Percentiles rank a stretch among this genome's conserved stretches.
These are phyloP conservation scores for Fomes fomentarius DNA, from an alignment of 1,284 basidiomycete genomes.

Conservation along the genomic window DNA sequence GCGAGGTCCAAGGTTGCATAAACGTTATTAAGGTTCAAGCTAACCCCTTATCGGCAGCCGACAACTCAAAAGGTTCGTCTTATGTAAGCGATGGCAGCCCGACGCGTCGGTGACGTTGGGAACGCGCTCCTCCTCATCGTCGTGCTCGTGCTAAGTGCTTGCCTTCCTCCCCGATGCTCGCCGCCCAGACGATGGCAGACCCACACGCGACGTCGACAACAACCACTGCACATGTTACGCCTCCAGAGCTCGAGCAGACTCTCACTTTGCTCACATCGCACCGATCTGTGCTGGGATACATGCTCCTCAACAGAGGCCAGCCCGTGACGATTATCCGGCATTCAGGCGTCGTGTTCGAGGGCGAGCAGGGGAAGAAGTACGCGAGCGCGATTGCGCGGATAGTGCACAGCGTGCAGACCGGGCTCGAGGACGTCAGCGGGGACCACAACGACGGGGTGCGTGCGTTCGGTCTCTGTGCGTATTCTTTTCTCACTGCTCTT, in stretches of 20 bases:
- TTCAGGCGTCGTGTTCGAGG: conserved; percentile 86
- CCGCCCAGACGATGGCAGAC: conserved; percentile 22
- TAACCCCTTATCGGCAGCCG: no score
- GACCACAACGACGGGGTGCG: conserved; percentile 57
- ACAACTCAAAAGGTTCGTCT: background rate
- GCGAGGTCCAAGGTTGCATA: background rate
- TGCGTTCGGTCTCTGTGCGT: conserved; percentile 15
- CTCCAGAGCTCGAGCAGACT: conserved; percentile 80
- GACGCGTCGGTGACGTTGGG: background rate
- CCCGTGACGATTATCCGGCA: conserved; percentile 78
- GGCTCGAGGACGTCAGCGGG: conserved; percentile 71
- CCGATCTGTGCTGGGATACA: conserved; percentile 85
- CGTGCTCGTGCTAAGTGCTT: background rate
- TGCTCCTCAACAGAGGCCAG: conserved; percentile 74
- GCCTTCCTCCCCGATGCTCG: conserved; percentile 20
- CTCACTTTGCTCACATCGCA: conserved; percentile 78
- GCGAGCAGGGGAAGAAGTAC: conserved; percentile 82
- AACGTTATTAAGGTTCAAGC: no score
- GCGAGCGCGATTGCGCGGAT: conserved; percentile 79
- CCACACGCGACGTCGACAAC: conserved; percentile 12
- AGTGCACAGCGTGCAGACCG: conserved; percentile 75
- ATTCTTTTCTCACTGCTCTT: background rate
- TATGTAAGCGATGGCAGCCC: conserved; percentile 2
- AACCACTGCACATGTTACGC: conserved; percentile 38
- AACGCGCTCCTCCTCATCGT: background rate